Evolutionary conservation across 768 basidiomycete genomes (phyloP).

Genomic region (Lentinus tigrinus): DNA sequence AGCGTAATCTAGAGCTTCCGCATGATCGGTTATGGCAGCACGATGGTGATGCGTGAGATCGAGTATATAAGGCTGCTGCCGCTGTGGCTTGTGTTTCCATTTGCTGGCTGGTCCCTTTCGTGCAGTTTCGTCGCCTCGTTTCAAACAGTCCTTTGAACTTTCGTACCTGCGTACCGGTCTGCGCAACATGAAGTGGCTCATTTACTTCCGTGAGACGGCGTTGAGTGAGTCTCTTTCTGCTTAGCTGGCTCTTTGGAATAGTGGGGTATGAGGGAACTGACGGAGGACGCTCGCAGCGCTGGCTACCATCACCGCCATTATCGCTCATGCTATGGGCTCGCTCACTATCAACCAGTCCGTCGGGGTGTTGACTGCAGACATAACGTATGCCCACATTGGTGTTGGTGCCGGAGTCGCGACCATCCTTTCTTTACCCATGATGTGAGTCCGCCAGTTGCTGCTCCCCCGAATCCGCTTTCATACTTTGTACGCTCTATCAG

Average conservation of each 20-base stretch:
- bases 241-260: background rate
- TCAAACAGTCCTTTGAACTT: background rate
- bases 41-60: background rate
- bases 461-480: background rate
- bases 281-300: background rate
- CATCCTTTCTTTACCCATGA: background rate
- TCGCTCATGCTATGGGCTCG: background rate
- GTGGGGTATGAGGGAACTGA: background rate
- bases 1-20: background rate
- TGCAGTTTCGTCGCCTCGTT: background rate
- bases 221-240: background rate
- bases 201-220: background rate
- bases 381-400: background rate
- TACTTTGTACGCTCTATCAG: background rate
- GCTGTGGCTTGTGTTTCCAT: background rate
- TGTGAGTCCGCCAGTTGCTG: background rate
- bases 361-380: background rate
- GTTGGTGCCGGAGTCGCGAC: background rate
- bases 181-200: constrained; percentile 1
- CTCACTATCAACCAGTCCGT: background rate
- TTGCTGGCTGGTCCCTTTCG: constrained; percentile 2
- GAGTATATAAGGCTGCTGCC: background rate
- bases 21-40: background rate
- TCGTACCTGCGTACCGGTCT: constrained; percentile 1
- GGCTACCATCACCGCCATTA: background rate